Percentiles rank a stretch among this genome's conserved stretches.
phyloP scores from a whole-genome alignment of 2,329 filamentous ascomycete genomes.

The Coleophoma eucalyptorum region DNA sequence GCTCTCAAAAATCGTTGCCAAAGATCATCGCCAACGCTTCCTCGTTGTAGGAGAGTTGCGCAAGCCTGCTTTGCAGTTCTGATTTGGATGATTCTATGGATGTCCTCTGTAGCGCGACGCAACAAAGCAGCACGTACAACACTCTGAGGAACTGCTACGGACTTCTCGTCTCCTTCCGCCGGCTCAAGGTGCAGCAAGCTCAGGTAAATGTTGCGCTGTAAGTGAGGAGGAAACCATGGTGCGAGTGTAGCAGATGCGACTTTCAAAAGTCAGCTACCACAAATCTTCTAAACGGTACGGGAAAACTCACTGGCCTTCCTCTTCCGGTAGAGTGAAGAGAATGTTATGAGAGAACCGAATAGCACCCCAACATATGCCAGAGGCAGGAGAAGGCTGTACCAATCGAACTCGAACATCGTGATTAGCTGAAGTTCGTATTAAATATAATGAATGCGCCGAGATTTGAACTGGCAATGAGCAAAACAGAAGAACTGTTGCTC shows the following conservation, averaged over 20 bases:
- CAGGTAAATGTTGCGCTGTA: conserved; percentile 92
- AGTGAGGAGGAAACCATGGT: conserved; percentile 89
- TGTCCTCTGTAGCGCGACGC: conserved; percentile 87
- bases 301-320: conserved; percentile 70
- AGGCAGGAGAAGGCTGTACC: conserved; percentile 81
- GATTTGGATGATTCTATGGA: conserved; percentile 85
- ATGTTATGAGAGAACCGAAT: conserved; percentile 82
- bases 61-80: conserved; percentile 86
- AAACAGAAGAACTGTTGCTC: too few relatives aligned
- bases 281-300: not conserved
- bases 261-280: conserved; percentile 30
- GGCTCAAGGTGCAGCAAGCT: conserved; percentile 79
- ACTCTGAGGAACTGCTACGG: conserved; percentile 70
- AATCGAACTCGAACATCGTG: conserved; percentile 54
- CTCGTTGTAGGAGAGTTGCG: conserved; percentile 76
- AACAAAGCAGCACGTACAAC: conserved; percentile 85
- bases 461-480: too few relatives aligned
- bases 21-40: conserved; percentile 92
- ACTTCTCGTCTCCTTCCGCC: conserved; percentile 60
- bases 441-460: too few relatives aligned
- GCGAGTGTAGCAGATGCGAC: conserved; percentile 79
- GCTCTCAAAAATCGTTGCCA: conserved; percentile 90
- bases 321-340: conserved; percentile 89
- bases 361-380: conserved; percentile 88
- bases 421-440: not conserved